These are phyloP conservation scores for Eucalyptus leucophloia DNA, from an alignment of 345 rosid genomes.

Conservation along the genomic window DNA sequence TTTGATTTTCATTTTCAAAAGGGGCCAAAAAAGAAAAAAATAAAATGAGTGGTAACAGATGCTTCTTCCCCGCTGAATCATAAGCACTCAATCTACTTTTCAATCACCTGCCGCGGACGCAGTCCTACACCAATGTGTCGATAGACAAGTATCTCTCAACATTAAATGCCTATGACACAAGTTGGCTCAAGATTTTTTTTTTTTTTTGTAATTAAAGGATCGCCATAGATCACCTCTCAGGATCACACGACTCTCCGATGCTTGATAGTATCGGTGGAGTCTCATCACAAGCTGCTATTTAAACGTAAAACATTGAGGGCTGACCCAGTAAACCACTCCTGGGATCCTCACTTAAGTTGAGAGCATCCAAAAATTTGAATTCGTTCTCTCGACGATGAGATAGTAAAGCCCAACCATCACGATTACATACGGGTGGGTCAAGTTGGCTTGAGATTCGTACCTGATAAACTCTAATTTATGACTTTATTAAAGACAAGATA, in stretches of 20 bases:
- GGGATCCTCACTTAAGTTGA: too few relatives aligned
- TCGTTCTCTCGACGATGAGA: rapidly evolving
- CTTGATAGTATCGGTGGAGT: too few relatives aligned
- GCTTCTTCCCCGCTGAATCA: not conserved
- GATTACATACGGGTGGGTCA: rapidly evolving
- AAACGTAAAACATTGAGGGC: too few relatives aligned
- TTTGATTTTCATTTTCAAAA: not conserved
- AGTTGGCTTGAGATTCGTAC: too few relatives aligned
- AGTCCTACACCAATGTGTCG: not conserved
- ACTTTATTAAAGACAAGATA: not conserved
- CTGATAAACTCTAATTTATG: not conserved
- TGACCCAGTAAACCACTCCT: rapidly evolving
- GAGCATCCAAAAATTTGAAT: too few relatives aligned
- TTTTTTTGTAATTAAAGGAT: too few relatives aligned
- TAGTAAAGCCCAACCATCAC: too few relatives aligned
- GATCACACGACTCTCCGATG: too few relatives aligned
- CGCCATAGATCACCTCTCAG: rapidly evolving
- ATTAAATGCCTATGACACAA: not conserved
- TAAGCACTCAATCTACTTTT: not conserved
- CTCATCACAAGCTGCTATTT: rapidly evolving
- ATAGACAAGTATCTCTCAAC: not conserved
- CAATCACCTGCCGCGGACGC: not conserved
- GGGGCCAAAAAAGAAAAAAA: not conserved
- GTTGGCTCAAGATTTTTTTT: not conserved
- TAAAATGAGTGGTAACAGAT: not conserved